Evolutionary conservation across 129 eudicot species (phyloP).

Genomic region (Escallonia rubra): DNA sequence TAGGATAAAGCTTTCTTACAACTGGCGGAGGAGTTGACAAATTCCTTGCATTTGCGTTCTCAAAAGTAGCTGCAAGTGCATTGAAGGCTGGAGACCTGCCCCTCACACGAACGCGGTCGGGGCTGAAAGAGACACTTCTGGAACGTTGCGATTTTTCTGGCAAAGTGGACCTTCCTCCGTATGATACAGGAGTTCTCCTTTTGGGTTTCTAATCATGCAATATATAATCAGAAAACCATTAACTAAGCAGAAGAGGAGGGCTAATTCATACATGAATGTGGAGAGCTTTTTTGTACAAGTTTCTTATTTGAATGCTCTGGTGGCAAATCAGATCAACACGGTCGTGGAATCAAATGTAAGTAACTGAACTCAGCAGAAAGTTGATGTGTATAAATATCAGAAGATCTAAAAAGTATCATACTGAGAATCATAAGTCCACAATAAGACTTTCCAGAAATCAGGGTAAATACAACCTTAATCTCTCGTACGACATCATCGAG

Average conservation of each 20-base stretch:
- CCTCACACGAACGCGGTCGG: constrained; percentile 79
- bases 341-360: neutral
- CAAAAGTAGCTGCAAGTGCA: constrained; percentile 94
- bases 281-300: no score
- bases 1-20: constrained; percentile 62
- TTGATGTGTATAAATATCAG: no score
- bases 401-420: no score
- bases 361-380: no score
- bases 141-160: constrained; percentile 95
- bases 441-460: no score
- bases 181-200: constrained; percentile 63
- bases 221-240: constrained; percentile 5
- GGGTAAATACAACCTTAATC: no score
- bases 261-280: no score
- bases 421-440: no score
- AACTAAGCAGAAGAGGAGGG: neutral
- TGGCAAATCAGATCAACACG: neutral
- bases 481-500: no score
- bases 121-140: constrained; percentile 75
- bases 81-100: constrained; percentile 97
- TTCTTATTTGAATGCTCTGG: neutral
- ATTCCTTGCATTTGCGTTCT: constrained; percentile 70
- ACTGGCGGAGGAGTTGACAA: constrained; percentile 98
- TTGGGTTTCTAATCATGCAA: constrained; percentile 71
- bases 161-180: constrained; percentile 68